Percentiles rank a stretch among this genome's conserved stretches.
These are phyloP conservation scores for Trichoderma gamsii DNA, from an alignment of 495 filamentous ascomycete species.

Conservation along the genomic window DNA sequence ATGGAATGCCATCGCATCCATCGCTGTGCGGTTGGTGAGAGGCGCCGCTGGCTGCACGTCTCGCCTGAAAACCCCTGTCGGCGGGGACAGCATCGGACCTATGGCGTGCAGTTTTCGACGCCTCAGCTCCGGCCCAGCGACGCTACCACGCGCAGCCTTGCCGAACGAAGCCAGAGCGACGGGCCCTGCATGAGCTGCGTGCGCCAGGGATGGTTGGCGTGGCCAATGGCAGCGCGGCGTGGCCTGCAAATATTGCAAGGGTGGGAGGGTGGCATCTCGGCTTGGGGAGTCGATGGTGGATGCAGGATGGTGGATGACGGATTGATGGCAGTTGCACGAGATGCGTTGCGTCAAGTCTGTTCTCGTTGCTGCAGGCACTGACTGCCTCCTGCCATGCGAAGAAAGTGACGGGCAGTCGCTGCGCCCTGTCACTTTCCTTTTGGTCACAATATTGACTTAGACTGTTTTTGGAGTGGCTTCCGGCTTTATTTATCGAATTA, in stretches of 20 bases:
- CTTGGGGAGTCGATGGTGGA: too few species aligned
- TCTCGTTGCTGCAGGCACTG: too few species aligned
- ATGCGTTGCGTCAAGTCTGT: too few species aligned
- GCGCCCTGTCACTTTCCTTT: neutral
- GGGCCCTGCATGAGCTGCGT: constrained; percentile 9
- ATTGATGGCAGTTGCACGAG: too few species aligned
- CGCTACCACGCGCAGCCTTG: constrained; percentile 10
- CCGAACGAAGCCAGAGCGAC: constrained; percentile 12
- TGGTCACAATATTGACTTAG: too few species aligned
- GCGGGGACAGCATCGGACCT: constrained; percentile 4
- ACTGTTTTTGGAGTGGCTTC: too few species aligned
- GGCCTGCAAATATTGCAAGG: neutral
- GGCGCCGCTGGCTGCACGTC: neutral
- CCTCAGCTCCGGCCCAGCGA: constrained; percentile 3
- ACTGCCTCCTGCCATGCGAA: too few species aligned
- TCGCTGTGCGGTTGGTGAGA: neutral
- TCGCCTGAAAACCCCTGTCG: constrained; percentile 3
- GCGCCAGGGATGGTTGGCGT: neutral
- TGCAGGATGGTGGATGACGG: too few species aligned
- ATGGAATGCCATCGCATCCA: neutral
- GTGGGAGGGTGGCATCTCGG: neutral
- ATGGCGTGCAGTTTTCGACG: neutral
- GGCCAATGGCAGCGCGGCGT: neutral
- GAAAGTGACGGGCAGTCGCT: neutral
- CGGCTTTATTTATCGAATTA: too few species aligned